These are phyloP conservation scores for Thermothielavioides terrestris DNA, from an alignment of 495 filamentous ascomycete species.

Conservation along the genomic window DNA sequence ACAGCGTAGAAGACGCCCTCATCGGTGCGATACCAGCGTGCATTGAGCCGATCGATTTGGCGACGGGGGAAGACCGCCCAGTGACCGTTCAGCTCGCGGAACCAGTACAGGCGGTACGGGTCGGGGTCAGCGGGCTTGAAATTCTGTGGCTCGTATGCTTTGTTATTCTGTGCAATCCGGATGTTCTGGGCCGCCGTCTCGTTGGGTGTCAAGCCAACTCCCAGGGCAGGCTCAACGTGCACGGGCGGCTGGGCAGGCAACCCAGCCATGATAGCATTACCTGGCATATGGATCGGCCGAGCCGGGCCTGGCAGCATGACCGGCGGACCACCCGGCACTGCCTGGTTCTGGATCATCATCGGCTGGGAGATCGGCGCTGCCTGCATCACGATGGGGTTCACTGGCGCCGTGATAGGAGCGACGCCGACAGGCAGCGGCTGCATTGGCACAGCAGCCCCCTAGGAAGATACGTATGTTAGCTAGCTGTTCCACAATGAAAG, in stretches of 20 bases:
- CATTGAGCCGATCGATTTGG: slow-evolving; percentile 42
- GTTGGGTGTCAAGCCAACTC: slow-evolving; percentile 33
- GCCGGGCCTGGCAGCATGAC: slow-evolving; percentile 3
- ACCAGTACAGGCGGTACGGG: slow-evolving; percentile 43
- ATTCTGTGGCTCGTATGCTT: slow-evolving; percentile 39
- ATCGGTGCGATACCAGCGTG: slow-evolving; percentile 40
- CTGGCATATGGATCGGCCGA: slow-evolving; percentile 4
- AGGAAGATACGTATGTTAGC: background rate
- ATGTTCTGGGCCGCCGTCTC: slow-evolving; percentile 32
- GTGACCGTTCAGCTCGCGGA: slow-evolving; percentile 39
- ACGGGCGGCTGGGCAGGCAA: slow-evolving; percentile 12
- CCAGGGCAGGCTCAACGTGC: slow-evolving; percentile 25
- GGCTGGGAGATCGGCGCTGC: slow-evolving; percentile 12
- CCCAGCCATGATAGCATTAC: slow-evolving; percentile 4
- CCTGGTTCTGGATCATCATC: slow-evolving; percentile 12
- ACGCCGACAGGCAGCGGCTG: slow-evolving; percentile 11
- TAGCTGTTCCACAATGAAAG: background rate
- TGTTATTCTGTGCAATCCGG: slow-evolving; percentile 32
- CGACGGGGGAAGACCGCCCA: slow-evolving; percentile 40
- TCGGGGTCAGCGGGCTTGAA: slow-evolving; percentile 45
- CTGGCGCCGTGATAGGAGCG: slow-evolving; percentile 5
- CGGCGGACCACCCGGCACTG: background rate
- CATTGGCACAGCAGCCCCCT: slow-evolving; percentile 7
- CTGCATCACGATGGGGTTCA: slow-evolving; percentile 13
- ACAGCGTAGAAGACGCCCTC: slow-evolving; percentile 45